Percentiles rank a stretch among this genome's conserved stretches.
Evolutionary conservation across 2,329 filamentous ascomycete species (phyloP).

Genomic region (Chlorencoelia australis): DNA sequence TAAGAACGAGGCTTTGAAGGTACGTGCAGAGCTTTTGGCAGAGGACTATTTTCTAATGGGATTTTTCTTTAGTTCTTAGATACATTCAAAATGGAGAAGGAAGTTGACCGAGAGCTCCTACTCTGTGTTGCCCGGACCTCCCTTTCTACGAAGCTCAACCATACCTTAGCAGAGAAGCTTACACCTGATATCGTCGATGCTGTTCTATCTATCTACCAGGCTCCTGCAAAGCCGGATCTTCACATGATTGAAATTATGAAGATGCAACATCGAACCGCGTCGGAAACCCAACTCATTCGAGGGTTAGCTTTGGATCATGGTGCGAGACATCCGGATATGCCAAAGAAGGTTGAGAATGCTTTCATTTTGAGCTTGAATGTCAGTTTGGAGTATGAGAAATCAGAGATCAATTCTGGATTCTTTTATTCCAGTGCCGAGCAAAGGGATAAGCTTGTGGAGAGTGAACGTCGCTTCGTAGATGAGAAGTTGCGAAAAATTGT

Average conservation of each 20-base stretch:
- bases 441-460: constrained; percentile 95
- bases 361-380: constrained; percentile 94
- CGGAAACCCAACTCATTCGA: constrained; percentile 91
- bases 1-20: constrained; percentile 85
- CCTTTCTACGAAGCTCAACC: constrained; percentile 89
- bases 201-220: constrained; percentile 85
- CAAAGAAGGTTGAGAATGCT: constrained; percentile 90
- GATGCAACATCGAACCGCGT: constrained; percentile 95
- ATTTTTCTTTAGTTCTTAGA: constrained; percentile 72
- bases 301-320: constrained; percentile 92
- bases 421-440: constrained; percentile 98
- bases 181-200: constrained; percentile 95
- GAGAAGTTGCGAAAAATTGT: constrained; percentile 96
- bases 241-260: constrained; percentile 99
- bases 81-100: constrained; percentile 76
- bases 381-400: constrained; percentile 96
- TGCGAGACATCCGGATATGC: constrained; percentile 95
- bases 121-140: constrained; percentile 90
- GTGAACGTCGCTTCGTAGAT: constrained; percentile 90
- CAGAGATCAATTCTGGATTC: constrained; percentile 97
- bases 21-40: constrained; percentile 30
- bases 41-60: too few relatives aligned
- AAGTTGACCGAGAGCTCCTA: constrained; percentile 88
- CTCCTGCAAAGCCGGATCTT: constrained; percentile 84
- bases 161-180: constrained; percentile 76